Evolutionary conservation across 148 eudicot genomes (phyloP).

Genomic region (Limonium bicolor): DNA sequence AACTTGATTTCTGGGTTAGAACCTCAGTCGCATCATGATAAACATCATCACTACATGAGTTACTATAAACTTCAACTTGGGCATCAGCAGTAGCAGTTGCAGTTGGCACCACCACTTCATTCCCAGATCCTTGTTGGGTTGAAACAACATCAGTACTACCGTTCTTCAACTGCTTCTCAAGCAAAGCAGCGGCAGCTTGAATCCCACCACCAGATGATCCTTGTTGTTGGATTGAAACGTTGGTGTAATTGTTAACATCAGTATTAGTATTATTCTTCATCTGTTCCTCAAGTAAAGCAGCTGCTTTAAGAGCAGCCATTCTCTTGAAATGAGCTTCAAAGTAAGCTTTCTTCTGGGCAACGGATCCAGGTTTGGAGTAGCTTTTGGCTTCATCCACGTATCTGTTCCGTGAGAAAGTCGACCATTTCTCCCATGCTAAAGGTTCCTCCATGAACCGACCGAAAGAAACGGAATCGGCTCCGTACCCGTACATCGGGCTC

Average conservation of each 20-base stretch:
- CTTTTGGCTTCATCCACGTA: constrained; percentile 77
- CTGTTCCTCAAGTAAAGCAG: constrained; percentile 61
- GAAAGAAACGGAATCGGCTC: constrained; percentile 65
- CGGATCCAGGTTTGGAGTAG: constrained; percentile 75
- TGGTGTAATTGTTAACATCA: neutral
- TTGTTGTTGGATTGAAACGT: constrained; percentile 1
- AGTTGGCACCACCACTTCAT: too few species aligned
- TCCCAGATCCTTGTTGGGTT: neutral
- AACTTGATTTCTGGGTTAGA: too few species aligned
- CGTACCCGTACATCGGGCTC: constrained; percentile 36
- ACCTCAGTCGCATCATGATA: too few species aligned
- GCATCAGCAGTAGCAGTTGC: too few species aligned
- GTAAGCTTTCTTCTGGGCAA: constrained; percentile 84
- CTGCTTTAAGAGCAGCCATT: constrained; percentile 76
- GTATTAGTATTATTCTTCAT: constrained; percentile 14
- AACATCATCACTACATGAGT: too few species aligned
- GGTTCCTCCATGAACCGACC: constrained; percentile 66
- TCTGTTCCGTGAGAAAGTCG: constrained; percentile 53
- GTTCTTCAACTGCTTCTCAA: neutral
- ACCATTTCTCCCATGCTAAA: constrained; percentile 92
- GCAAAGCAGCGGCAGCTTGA: too few species aligned
- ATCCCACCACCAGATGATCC: neutral
- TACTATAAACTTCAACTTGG: too few species aligned
- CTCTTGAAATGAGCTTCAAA: constrained; percentile 95
- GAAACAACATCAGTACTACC: neutral